phyloP scores from a whole-genome alignment of 2,329 filamentous ascomycete genomes.

The Tolypocladium paradoxum region DNA sequence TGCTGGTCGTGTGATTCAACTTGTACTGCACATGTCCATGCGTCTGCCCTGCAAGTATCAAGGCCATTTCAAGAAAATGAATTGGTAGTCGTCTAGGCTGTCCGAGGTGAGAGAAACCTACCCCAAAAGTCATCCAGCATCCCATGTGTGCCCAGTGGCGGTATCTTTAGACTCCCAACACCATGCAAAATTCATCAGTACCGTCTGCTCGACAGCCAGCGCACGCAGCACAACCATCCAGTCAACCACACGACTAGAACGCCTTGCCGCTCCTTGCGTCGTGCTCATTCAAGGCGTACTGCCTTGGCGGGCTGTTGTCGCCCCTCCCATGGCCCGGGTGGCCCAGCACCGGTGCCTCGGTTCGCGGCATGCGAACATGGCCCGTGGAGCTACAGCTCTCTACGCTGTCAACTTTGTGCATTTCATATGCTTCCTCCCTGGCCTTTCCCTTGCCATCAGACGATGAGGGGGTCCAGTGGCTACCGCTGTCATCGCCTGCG shows the following conservation, averaged over 20 bases:
- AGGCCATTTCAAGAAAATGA: background rate
- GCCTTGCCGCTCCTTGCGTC: conserved; percentile 1
- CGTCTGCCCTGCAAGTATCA: background rate
- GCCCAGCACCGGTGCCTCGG: conserved; percentile 29
- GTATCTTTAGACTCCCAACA: background rate
- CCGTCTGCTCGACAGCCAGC: background rate
- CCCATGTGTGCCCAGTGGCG: background rate
- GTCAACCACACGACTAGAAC: background rate
- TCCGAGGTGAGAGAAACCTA: too few relatives aligned
- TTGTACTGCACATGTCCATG: background rate
- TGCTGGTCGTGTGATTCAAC: background rate
- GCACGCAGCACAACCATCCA: background rate
- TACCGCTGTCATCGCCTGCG: background rate
- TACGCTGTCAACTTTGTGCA: conserved; percentile 25
- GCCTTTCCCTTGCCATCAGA: conserved; percentile 32
- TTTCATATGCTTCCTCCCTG: conserved; percentile 34
- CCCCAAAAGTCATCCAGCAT: background rate
- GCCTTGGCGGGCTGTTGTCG: conserved; percentile 12
- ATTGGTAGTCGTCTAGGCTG: background rate
- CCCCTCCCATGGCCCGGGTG: conserved; percentile 36
- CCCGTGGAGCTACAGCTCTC: conserved; percentile 13
- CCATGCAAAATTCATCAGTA: background rate
- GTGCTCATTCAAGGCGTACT: conserved; percentile 6
- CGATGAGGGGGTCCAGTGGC: background rate
- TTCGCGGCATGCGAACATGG: conserved; percentile 8